These are phyloP conservation scores for Saraca asoca DNA, from an alignment of 331 rosid species.

Conservation along the genomic window DNA sequence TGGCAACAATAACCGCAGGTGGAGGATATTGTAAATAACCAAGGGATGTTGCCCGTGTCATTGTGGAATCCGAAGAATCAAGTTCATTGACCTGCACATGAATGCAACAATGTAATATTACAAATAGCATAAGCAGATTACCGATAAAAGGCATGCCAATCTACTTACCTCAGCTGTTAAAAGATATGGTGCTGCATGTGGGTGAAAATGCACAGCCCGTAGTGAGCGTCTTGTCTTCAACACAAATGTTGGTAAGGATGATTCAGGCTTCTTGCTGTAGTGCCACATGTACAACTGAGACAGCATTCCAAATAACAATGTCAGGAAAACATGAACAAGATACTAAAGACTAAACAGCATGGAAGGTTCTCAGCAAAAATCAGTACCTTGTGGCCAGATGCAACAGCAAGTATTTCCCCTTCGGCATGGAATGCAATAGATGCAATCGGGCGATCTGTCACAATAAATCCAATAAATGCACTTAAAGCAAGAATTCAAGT, in stretches of 20 bases:
- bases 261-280: slow-evolving; percentile 46
- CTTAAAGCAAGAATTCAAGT: slow-evolving; percentile 24
- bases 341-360: slow-evolving; percentile 9
- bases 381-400: slow-evolving; percentile 72
- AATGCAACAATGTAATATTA: slow-evolving; percentile 44
- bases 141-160: slow-evolving; percentile 19
- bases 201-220: slow-evolving; percentile 79
- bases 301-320: slow-evolving; percentile 18
- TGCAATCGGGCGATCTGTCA: slow-evolving; percentile 71
- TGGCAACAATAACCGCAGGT: slow-evolving; percentile 63
- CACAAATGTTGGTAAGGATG: slow-evolving; percentile 48
- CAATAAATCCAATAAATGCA: slow-evolving; percentile 26
- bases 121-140: slow-evolving; percentile 25
- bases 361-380: slow-evolving; percentile 25
- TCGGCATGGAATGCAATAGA: slow-evolving; percentile 76
- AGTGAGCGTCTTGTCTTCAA: slow-evolving; percentile 66
- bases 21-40: slow-evolving; percentile 65
- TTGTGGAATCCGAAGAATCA: slow-evolving; percentile 68
- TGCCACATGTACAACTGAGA: slow-evolving; percentile 65
- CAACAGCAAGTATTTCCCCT: slow-evolving; percentile 77
- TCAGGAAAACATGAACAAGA: slow-evolving; percentile 17
- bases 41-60: slow-evolving; percentile 57
- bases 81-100: slow-evolving; percentile 76
- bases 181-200: slow-evolving; percentile 65
- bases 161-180: slow-evolving; percentile 72